phyloP scores from a whole-genome alignment of 495 filamentous ascomycete species.

The Tuber brumale region DNA sequence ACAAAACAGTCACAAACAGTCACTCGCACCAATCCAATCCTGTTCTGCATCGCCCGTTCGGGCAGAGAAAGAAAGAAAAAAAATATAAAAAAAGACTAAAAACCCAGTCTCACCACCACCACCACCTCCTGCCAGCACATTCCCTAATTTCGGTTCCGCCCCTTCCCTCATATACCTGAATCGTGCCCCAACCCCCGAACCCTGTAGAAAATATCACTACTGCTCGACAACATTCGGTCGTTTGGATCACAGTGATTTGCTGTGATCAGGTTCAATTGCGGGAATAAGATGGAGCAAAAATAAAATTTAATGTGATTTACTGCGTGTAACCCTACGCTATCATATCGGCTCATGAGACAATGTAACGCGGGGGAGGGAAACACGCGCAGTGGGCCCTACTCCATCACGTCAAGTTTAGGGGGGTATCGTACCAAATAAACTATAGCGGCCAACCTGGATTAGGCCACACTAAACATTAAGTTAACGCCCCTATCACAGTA shows the following conservation, averaged over 20 bases:
- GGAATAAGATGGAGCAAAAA: neutral
- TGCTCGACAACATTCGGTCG: neutral
- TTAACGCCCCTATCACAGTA: neutral
- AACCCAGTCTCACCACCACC: neutral
- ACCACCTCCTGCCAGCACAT: neutral
- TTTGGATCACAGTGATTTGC: neutral
- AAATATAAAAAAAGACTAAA: neutral
- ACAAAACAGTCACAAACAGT: conserved; percentile 5
- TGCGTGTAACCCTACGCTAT: neutral
- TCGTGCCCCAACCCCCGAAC: neutral
- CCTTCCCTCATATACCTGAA: neutral
- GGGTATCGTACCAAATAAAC: neutral
- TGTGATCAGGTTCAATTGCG: neutral
- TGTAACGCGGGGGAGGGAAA: neutral
- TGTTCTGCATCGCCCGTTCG: neutral
- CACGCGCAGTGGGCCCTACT: neutral
- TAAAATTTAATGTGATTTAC: neutral
- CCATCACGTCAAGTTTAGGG: neutral
- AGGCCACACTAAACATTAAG: neutral
- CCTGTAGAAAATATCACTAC: neutral
- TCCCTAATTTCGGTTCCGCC: neutral
- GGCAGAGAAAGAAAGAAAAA: neutral
- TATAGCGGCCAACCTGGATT: neutral
- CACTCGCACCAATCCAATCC: conserved; percentile 7
- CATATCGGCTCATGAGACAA: neutral